Conservation (phyloP, 2,329 filamentous ascomycete genomes). For the Fusarium sp. region DNA sequence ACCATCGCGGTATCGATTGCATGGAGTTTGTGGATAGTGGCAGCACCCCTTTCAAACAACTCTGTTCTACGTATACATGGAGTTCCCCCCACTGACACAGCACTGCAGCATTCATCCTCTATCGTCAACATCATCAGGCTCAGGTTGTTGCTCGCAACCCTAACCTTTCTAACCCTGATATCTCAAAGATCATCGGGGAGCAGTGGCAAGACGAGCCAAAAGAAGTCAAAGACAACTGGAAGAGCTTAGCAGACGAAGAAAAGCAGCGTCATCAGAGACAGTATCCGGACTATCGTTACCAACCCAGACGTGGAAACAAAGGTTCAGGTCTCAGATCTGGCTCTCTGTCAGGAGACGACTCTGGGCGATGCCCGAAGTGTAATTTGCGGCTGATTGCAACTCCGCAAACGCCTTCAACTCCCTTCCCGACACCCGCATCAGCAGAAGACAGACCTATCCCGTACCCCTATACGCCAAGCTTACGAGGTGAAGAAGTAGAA, state of each 20-base stretch:
- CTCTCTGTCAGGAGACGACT: slow-evolving; percentile 58
- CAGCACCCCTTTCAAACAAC: neutral
- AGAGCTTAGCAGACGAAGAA: slow-evolving; percentile 89
- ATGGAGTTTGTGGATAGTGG: slow-evolving; percentile 15
- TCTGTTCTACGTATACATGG: neutral
- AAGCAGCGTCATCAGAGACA: slow-evolving; percentile 88
- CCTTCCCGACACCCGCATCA: slow-evolving; percentile 53
- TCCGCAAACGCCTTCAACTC: slow-evolving; percentile 67
- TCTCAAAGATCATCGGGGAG: slow-evolving; percentile 95
- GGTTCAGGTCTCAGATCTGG: slow-evolving; percentile 48
- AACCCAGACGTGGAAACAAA: slow-evolving; percentile 75
- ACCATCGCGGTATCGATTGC: neutral
- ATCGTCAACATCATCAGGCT: slow-evolving; percentile 91
- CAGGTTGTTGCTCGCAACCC: slow-evolving; percentile 84
- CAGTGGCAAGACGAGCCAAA: slow-evolving; percentile 85
- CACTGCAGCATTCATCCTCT: slow-evolving; percentile 89
- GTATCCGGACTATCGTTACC: slow-evolving; percentile 95
- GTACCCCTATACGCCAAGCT: slow-evolving; percentile 37
- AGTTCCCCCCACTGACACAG: slow-evolving; percentile 39
- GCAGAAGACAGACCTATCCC: slow-evolving; percentile 38
- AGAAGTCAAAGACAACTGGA: slow-evolving; percentile 86
- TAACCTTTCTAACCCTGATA: slow-evolving; percentile 93
- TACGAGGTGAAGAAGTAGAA: slow-evolving; percentile 41
- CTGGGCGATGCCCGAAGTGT: slow-evolving; percentile 75
- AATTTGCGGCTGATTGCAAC: slow-evolving; percentile 74